Conservation (phyloP, 2,329 filamentous ascomycete genomes). For the Exserohilum turcica region DNA sequence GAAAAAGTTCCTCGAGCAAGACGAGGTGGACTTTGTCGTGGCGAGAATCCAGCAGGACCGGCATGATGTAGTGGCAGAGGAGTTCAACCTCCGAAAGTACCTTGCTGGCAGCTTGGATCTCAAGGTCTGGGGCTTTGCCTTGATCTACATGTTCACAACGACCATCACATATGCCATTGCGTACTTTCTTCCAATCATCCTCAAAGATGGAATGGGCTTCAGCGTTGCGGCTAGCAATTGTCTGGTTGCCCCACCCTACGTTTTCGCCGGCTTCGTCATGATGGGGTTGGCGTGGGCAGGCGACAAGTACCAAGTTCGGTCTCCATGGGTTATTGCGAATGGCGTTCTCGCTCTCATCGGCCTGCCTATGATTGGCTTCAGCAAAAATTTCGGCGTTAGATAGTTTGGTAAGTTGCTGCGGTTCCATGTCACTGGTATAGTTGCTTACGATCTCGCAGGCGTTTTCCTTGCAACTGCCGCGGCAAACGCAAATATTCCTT, state of each 20-base stretch:
- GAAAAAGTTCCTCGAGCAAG: conserved; percentile 34
- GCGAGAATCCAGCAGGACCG: conserved; percentile 36
- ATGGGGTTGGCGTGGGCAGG: conserved; percentile 65
- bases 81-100: conserved; percentile 31
- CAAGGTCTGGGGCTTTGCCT: conserved; percentile 31
- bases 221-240: conserved; percentile 32
- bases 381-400: conserved; percentile 60
- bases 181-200: conserved; percentile 39
- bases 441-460: conserved; percentile 36
- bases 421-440: background rate
- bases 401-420: conserved; percentile 57
- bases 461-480: conserved; percentile 76
- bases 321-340: conserved; percentile 70
- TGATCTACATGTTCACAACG: conserved; percentile 31
- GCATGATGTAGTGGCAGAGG: conserved; percentile 35
- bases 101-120: conserved; percentile 24
- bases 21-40: conserved; percentile 36
- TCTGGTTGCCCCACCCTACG: conserved; percentile 35
- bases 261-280: conserved; percentile 41
- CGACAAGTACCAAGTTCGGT: conserved; percentile 69
- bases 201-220: conserved; percentile 39
- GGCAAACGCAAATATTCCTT: conserved; percentile 76
- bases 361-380: conserved; percentile 73
- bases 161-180: conserved; percentile 39
- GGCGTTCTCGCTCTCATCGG: conserved; percentile 69